Evolutionary conservation across 202 grass and related monocot genomes (phyloP), one percentile per base, ranked within the genome.

Genomic region (Digitaria exilis): DNA sequence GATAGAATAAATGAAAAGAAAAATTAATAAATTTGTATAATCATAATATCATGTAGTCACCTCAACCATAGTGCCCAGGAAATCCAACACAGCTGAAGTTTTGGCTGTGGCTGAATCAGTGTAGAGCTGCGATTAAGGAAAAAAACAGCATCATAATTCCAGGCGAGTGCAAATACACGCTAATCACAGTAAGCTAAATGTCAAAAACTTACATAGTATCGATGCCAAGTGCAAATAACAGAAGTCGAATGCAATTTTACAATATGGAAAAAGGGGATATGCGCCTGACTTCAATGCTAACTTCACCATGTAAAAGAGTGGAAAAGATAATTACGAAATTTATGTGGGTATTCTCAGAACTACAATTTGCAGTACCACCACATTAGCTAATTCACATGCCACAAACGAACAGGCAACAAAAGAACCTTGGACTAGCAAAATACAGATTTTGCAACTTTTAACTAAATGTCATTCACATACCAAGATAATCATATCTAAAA

Each of bases 71-170:
- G 90, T 97, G 43, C 76, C 86, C 81, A 98, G 82, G 85, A 93
- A 98, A 88, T 95, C 95, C 56, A 98, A 74, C 44, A 98, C 90
- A 75, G 95, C 90, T 84, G 92, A 90, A 93, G 93, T 90, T 95
- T 98, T 98, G n/a, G 90, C 95, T 65, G 80, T 77, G 25, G 95
- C 95, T 49, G 92, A 97, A 85, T 97, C 86, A 41, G 75, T 91
- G 75, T 91, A 97, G 64, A 97, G 93, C 95, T 97, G 87, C 22
- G 18, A 51, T 88, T 80, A 77, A 37, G n/a, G 44, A 17, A 22
- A 74, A n/a, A 84, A 65, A 75, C 10, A 49, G 39, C 87, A 91
- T 69, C 44, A 90, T 45, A 29, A 46, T 71, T 80, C 46, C 43
- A 77, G 28, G 15, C n/a, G 16, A 80, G 19, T 79, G 14, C 24